A percentile compares a stretch with the other conserved stretches of the same genome.
Conservation (phyloP, 768 basidiomycete species). For the Pleurotus citrinopileatus region DNA sequence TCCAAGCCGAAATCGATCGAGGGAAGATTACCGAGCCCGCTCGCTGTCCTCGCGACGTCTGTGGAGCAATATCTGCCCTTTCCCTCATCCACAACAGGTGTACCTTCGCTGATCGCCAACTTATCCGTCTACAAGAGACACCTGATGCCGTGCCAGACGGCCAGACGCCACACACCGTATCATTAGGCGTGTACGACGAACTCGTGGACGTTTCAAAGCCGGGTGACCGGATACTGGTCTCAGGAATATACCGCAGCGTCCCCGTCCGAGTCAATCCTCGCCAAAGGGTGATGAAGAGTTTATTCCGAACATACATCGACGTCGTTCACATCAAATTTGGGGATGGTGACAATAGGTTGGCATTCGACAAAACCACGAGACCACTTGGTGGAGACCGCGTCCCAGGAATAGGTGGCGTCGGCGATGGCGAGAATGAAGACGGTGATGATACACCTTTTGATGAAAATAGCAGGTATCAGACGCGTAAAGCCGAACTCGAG, state of each 20-base stretch:
- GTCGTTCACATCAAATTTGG: conserved; percentile 86
- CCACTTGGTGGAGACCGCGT: conserved; percentile 64
- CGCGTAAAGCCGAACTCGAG: conserved; percentile 72
- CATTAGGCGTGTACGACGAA: conserved; percentile 96
- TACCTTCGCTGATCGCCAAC: conserved; percentile 94
- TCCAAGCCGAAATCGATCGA: conserved; percentile 96
- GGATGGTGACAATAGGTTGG: conserved; percentile 60
- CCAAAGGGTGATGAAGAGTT: conserved; percentile 86
- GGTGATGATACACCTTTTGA: conserved; percentile 17
- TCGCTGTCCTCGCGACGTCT: conserved; percentile 91
- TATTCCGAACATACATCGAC: conserved; percentile 98
- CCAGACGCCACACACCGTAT: conserved; percentile 97
- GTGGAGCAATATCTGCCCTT: conserved; percentile 86
- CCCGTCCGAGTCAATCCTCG: conserved; percentile 95
- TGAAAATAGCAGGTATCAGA: conserved; percentile 35
- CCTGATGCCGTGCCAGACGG: conserved; percentile 98
- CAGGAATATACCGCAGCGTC: conserved; percentile 92
- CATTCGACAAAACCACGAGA: conserved; percentile 78
- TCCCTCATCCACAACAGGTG: conserved; percentile 95
- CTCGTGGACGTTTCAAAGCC: conserved; percentile 96
- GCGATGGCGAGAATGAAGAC: conserved; percentile 51
- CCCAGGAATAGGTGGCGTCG: conserved; percentile 67
- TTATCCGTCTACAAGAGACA: conserved; percentile 94
- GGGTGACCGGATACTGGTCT: conserved; percentile 87
- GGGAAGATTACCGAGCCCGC: conserved; percentile 94